Evolutionary conservation across 768 basidiomycete species (phyloP).

Genomic region (Collybia mongolica): DNA sequence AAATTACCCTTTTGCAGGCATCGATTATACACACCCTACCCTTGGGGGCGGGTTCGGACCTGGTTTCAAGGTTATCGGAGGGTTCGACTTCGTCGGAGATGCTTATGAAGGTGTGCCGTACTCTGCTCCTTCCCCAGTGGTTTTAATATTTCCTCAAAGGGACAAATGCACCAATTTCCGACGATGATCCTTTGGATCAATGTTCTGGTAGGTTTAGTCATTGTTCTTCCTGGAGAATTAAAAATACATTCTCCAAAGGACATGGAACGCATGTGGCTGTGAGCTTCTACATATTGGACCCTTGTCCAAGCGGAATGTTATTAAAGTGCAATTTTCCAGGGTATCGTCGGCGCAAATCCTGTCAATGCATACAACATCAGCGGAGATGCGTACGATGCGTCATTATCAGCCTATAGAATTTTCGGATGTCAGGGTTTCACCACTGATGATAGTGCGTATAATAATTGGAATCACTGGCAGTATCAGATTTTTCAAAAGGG

Average conservation of each 20-base stretch:
- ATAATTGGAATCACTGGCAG: too few species aligned
- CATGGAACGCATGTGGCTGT: conserved; percentile 60
- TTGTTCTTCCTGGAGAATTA: neutral
- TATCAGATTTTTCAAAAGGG: neutral
- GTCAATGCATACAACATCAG: conserved; percentile 64
- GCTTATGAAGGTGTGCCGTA: conserved; percentile 38
- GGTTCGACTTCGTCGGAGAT: conserved; percentile 60
- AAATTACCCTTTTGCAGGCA: conserved; percentile 20
- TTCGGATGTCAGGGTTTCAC: conserved; percentile 58
- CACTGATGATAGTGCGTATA: conserved; percentile 47
- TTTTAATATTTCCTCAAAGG: conserved; percentile 19
- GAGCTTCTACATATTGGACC: conserved; percentile 5
- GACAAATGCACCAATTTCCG: conserved; percentile 46
- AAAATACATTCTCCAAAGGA: conserved; percentile 14
- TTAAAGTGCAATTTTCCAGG: conserved; percentile 21
- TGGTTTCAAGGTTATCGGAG: conserved; percentile 50
- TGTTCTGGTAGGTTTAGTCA: conserved; percentile 31
- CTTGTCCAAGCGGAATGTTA: too few species aligned
- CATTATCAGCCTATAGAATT: conserved; percentile 52
- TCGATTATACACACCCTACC: conserved; percentile 54
- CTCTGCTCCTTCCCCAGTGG: neutral
- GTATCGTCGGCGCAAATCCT: conserved; percentile 62
- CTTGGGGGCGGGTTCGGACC: conserved; percentile 56
- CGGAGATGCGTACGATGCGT: conserved; percentile 66
- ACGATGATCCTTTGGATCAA: conserved; percentile 53